Percentiles rank a stretch among this genome's conserved stretches.
These are phyloP conservation scores for Cardiospermum halicacabum DNA, from an alignment of 345 rosid genomes.

Conservation along the genomic window DNA sequence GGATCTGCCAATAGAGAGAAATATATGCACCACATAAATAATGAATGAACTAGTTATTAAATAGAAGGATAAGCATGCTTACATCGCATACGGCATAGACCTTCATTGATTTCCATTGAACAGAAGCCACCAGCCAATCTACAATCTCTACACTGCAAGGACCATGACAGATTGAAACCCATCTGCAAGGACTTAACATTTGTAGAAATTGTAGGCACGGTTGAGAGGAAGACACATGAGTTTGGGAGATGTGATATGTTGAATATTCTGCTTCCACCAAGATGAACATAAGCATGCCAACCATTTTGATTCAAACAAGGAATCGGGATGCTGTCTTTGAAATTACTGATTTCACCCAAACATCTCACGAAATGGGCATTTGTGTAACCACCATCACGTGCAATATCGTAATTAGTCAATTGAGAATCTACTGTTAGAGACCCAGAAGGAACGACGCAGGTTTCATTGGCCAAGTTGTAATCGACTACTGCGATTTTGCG, in stretches of 20 bases:
- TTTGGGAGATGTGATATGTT: conserved; percentile 16
- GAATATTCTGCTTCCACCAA: conserved; percentile 10
- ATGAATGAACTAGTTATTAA: too few relatives aligned
- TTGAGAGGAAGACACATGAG: conserved; percentile 27
- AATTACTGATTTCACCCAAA: conserved; percentile 9
- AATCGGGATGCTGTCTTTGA: too few relatives aligned
- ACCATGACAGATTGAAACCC: conserved; percentile 45
- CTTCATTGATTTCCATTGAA: too few relatives aligned
- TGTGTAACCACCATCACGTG: too few relatives aligned
- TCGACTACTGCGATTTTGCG: conserved; percentile 26
- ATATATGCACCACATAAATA: too few relatives aligned
- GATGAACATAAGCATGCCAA: conserved; percentile 25
- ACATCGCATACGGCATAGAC: too few relatives aligned
- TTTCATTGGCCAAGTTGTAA: conserved; percentile 29
- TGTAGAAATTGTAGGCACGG: conserved; percentile 25
- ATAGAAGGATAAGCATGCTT: too few relatives aligned
- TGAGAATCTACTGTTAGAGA: conserved; percentile 27
- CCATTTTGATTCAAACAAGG: too few relatives aligned
- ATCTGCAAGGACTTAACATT: conserved; percentile 22
- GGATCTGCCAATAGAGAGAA: too few relatives aligned
- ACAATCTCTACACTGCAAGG: conserved; percentile 31
- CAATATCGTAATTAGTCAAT: too few relatives aligned
- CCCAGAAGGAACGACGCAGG: conserved; percentile 25
- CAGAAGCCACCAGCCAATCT: too few relatives aligned
- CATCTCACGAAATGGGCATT: conserved; percentile 33